Evolutionary conservation across 2,329 filamentous ascomycete species (phyloP).

Genomic region (Rhexocercosporidium sp.): DNA sequence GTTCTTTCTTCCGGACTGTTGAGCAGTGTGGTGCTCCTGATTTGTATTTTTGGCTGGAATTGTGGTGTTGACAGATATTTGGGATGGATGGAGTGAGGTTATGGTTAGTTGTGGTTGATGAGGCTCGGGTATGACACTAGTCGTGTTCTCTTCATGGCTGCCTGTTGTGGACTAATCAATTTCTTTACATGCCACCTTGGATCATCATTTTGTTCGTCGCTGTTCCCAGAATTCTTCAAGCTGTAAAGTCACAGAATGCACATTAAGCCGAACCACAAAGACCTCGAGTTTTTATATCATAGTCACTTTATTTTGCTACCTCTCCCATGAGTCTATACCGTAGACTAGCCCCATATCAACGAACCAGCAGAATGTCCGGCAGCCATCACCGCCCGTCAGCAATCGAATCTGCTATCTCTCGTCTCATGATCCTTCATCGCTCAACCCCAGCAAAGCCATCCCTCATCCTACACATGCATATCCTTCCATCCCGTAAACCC

Average conservation of each 20-base stretch:
- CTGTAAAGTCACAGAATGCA: background rate
- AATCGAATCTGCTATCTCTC: background rate
- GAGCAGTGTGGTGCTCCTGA: too few relatives aligned
- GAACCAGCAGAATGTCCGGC: constrained; percentile 3
- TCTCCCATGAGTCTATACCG: constrained; percentile 2
- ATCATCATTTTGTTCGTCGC: background rate
- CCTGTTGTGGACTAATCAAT: constrained; percentile 16
- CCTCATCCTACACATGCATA: constrained; percentile 7
- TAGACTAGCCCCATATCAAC: constrained; percentile 11
- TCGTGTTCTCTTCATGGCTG: constrained; percentile 9
- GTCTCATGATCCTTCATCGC: background rate
- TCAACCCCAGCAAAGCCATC: background rate
- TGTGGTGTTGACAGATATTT: too few relatives aligned
- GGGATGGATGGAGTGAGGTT: background rate
- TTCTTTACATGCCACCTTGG: background rate
- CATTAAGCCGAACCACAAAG: background rate
- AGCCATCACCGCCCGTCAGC: background rate
- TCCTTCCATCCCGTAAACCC: constrained; percentile 9
- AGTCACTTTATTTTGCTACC: constrained; percentile 11
- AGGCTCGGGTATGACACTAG: background rate
- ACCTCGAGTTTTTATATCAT: background rate
- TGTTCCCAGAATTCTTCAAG: background rate
- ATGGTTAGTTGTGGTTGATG: background rate
- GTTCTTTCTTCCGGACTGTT: too few relatives aligned
- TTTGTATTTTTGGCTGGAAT: too few relatives aligned